These are phyloP conservation scores for Tetratostichococcus sp. DNA, from an alignment of 139 green algal species.

Conservation along the genomic window DNA sequence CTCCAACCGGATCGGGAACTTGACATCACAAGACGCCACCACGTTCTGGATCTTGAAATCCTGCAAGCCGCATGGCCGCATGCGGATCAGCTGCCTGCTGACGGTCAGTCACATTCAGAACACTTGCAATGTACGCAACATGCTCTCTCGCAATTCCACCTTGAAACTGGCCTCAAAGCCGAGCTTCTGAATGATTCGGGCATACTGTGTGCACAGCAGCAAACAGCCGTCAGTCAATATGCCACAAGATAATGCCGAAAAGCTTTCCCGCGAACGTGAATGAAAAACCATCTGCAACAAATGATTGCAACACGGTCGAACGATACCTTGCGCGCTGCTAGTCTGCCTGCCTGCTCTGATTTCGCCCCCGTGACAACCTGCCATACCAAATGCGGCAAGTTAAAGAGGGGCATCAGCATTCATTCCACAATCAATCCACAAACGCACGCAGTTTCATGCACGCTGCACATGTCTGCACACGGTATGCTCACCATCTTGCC, in stretches of 20 bases:
- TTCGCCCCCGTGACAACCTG: slow-evolving; percentile 86
- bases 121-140: not conserved
- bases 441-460: no score
- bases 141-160: slow-evolving; percentile 14
- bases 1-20: slow-evolving; percentile 97
- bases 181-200: slow-evolving; percentile 91
- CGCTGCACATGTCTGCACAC: no score
- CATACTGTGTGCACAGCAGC: slow-evolving; percentile 70
- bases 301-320: no score
- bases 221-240: no score
- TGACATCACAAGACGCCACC: slow-evolving; percentile 95
- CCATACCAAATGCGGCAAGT: not conserved
- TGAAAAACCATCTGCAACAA: no score
- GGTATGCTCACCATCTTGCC: slow-evolving; percentile 92
- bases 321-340: slow-evolving; percentile 69
- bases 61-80: no score
- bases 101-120: not conserved
- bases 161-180: slow-evolving; percentile 80
- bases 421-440: no score
- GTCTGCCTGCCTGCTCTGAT: slow-evolving; percentile 67
- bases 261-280: no score
- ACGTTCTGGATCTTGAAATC: slow-evolving; percentile 99
- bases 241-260: no score
- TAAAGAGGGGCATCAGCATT: no score
- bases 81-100: no score